Conservation (phyloP, 305 asterid species). For the Rubia occidens region DNA sequence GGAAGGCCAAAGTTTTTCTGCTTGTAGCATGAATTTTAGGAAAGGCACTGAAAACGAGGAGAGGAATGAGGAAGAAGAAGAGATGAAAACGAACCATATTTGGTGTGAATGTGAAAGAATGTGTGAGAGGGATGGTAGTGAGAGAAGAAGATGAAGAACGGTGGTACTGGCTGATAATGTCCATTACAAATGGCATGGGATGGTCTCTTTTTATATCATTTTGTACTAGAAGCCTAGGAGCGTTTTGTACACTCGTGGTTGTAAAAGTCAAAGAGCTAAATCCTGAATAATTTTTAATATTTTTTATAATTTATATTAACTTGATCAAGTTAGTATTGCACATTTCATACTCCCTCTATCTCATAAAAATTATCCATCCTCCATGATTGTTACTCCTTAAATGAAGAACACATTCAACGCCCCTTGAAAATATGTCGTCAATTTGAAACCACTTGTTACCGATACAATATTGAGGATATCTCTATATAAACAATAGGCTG, state of each 20-base stretch:
- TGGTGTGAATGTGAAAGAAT: slow-evolving; percentile 7
- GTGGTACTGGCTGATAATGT: not conserved
- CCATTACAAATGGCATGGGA: slow-evolving; percentile 11
- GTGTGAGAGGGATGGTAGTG: slow-evolving; percentile 6
- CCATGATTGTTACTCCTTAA: too few species aligned
- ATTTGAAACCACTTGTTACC: too few species aligned
- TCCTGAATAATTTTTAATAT: too few species aligned
- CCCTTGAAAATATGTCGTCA: too few species aligned
- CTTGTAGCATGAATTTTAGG: slow-evolving; percentile 14
- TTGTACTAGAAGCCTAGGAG: not conserved
- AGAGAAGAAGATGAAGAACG: not conserved
- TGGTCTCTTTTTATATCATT: slow-evolving; percentile 13
- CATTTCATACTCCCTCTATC: too few species aligned
- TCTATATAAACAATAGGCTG: too few species aligned
- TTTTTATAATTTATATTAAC: too few species aligned
- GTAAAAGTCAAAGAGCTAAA: not conserved
- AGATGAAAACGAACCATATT: slow-evolving; percentile 17
- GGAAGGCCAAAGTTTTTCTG: not conserved
- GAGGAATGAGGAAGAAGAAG: slow-evolving; percentile 10
- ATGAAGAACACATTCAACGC: too few species aligned
- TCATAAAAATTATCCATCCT: too few species aligned
- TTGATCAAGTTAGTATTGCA: too few species aligned
- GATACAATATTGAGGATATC: too few species aligned
- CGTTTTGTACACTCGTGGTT: not conserved
- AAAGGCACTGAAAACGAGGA: slow-evolving; percentile 12